Base-by-base conservation (phyloP, 2,329 filamentous ascomycete genomes). In the Phymatotrichopsis omnivora region DNA sequence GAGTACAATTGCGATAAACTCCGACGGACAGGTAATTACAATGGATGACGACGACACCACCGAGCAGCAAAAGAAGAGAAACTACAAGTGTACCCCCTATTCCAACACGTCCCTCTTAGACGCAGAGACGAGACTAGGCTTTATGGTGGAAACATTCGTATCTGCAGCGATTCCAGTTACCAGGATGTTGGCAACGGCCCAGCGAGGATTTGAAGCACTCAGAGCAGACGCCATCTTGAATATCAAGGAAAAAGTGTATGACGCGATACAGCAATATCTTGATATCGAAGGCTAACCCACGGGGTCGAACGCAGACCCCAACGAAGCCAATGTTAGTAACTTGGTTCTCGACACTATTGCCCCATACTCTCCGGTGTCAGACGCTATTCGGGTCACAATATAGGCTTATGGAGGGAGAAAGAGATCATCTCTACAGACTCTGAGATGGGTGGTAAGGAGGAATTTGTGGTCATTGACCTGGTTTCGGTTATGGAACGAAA, bases 21-120 rank as follows among this genome's bases (percentile, higher is more conserved):
- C n/a, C n/a, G n/a, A n/a, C n/a, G n/a, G n/a, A n/a, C 10, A 16
- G 7, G 7, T 23, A 23, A 37, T 20, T 16, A 37, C 34, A 37
- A 37, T 37, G 34, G 34, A 22, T 37, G 34, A 37, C 34, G 25
- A 37, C n/a, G n/a, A n/a, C n/a, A n/a, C n/a, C n/a, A n/a, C n/a
- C n/a, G n/a, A n/a, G n/a, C n/a, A n/a, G n/a, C 34, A 37, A 16
- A n/a, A n/a, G n/a, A 12, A 17, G 22, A 43, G 40, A 36, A 34
- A 25, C 29, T 4, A n/a, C 19, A 43, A 43, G 40, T 43, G 40
- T 43, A 45, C 32, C 16, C 30, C 42, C 23, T 45, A 45, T 45
- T 38, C 42, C 42, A 45, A 43, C 30, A 31, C 27, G n/a, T n/a
- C n/a, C n/a, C n/a, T n/a, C n/a, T n/a, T 16, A 11, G 31, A 43